phyloP scores from a whole-genome alignment of 2,329 filamentous ascomycete genomes.

The Pestalotiopsis sp. region DNA sequence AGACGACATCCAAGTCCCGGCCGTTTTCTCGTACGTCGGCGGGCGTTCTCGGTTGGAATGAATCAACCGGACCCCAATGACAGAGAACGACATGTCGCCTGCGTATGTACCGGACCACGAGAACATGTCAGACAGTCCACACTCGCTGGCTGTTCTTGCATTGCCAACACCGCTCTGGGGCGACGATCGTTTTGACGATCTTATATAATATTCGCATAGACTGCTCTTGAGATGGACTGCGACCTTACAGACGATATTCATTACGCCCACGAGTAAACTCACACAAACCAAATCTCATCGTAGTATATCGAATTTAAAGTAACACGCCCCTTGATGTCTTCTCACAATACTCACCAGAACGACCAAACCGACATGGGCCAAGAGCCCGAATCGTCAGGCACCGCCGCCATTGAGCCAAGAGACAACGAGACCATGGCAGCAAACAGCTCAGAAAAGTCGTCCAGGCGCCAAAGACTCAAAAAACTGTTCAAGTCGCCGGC shows the following conservation, averaged over 20 bases:
- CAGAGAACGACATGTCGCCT: neutral
- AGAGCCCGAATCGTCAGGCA: neutral
- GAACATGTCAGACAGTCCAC: neutral
- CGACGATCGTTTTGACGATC: no score
- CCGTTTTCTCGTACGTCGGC: neutral
- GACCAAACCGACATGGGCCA: neutral
- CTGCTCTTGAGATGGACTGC: no score
- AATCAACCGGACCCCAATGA: neutral
- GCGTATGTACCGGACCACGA: neutral
- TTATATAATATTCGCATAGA: no score
- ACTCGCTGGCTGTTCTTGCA: neutral
- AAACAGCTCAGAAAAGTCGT: neutral
- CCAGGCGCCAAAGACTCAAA: neutral
- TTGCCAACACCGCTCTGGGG: no score
- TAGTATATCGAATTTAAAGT: no score
- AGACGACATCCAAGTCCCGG: no score
- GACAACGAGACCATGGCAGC: neutral
- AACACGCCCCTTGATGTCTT: neutral
- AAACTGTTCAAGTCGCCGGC: slow-evolving; percentile 5
- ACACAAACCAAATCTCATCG: no score
- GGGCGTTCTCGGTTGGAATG: no score
- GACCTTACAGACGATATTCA: no score
- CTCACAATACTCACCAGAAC: neutral
- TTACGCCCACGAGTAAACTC: no score
- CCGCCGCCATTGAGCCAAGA: neutral